Percentiles rank a stretch among this genome's conserved stretches.
phyloP scores from a whole-genome alignment of 2,329 filamentous ascomycete species.

The Drechslera avenae region DNA sequence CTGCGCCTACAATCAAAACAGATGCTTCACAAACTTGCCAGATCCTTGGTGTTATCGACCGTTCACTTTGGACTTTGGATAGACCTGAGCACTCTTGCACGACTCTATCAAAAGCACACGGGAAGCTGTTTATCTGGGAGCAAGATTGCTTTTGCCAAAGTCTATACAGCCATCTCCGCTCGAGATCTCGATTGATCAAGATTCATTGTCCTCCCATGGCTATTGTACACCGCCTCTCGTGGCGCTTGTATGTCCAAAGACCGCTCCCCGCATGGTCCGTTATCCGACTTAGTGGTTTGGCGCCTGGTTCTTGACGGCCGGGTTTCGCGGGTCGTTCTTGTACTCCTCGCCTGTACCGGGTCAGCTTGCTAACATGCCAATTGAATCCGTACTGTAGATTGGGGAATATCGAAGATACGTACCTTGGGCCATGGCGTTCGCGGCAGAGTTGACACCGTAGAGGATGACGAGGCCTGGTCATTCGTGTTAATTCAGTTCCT shows the following conservation, averaged over 20 bases:
- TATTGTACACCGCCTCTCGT: conserved; percentile 46
- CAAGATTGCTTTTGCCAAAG: conserved; percentile 25
- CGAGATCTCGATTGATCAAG: conserved; percentile 11
- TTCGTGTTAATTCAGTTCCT: conserved; percentile 24
- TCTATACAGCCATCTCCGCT: conserved; percentile 43
- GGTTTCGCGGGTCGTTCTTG: conserved; percentile 97
- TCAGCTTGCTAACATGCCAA: conserved; percentile 24
- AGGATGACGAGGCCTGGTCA: conserved; percentile 76
- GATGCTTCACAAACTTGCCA: too few relatives aligned
- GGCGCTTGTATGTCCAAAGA: conserved; percentile 21
- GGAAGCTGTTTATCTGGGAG: conserved; percentile 8
- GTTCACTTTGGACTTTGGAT: too few relatives aligned
- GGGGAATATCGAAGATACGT: conserved; percentile 51
- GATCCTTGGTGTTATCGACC: too few relatives aligned
- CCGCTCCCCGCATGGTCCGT: conserved; percentile 18
- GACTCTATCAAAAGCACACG: not conserved
- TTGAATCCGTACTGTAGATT: not conserved
- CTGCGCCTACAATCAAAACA: too few relatives aligned
- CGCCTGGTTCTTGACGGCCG: conserved; percentile 48
- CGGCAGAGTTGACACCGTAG: conserved; percentile 88
- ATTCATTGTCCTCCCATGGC: conserved; percentile 26
- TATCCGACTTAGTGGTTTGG: conserved; percentile 38
- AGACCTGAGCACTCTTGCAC: not conserved
- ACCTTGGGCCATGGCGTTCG: conserved; percentile 79
- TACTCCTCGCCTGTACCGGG: conserved; percentile 76